Conservation (phyloP, 164 flowering plant species). For the Echeveria elegans region DNA sequence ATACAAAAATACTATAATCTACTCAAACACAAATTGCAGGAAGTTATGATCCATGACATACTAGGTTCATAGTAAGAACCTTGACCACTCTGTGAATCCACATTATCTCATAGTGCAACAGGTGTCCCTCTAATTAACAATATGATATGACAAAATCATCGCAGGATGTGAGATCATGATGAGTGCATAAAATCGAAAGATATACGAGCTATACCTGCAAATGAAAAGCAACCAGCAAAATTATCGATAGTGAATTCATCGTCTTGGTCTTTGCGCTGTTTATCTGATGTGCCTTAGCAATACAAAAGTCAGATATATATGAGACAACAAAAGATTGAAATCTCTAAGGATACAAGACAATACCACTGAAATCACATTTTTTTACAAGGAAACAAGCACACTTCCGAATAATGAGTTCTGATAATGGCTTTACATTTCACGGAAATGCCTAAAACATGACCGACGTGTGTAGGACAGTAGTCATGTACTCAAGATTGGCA, state of each 20-base stretch:
- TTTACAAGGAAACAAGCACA: too few species aligned
- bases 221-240: conserved; percentile 59
- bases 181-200: not conserved
- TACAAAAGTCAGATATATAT: not conserved
- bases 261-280: conserved; percentile 61
- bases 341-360: not conserved
- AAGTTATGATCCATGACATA: not conserved
- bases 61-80: not conserved
- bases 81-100: not conserved
- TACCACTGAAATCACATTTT: not conserved
- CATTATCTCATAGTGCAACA: too few species aligned
- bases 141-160: too few species aligned
- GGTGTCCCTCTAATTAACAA: too few species aligned
- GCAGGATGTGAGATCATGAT: too few species aligned
- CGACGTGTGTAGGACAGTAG: too few species aligned
- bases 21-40: not conserved
- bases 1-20: not conserved
- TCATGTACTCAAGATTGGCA: too few species aligned
- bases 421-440: too few species aligned
- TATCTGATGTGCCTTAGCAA: conserved; percentile 39
- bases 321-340: too few species aligned
- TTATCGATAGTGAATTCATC: conserved; percentile 54
- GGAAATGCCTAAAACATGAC: too few species aligned
- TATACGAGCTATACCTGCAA: conserved; percentile 44
- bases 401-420: too few species aligned